phyloP scores from a whole-genome alignment of 768 basidiomycete genomes.

The Russula sp. region DNA sequence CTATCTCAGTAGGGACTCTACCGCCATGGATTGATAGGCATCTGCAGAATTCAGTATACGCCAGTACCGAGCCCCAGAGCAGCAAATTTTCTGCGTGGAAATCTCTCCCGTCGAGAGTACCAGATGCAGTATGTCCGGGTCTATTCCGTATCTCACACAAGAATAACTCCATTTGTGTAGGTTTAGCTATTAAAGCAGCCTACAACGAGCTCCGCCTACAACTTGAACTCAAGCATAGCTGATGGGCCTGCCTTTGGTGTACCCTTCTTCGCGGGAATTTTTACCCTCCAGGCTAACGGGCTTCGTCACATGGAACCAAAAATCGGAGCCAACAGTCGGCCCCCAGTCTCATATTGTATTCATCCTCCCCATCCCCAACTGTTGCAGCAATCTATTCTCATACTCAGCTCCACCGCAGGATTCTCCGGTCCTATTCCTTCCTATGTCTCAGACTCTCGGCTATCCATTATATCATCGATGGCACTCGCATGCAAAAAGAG shows the following conservation, averaged over 20 bases:
- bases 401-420: constrained; percentile 5
- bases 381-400: neutral
- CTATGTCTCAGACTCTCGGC: constrained; percentile 21
- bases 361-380: too few species aligned
- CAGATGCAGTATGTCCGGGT: too few species aligned
- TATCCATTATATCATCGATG: constrained; percentile 24
- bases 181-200: too few species aligned
- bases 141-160: too few species aligned
- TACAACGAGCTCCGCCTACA: too few species aligned
- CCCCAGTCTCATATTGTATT: neutral
- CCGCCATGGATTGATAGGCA: too few species aligned
- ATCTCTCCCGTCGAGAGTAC: too few species aligned
- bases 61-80: too few species aligned
- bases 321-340: neutral
- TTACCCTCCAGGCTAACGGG: neutral
- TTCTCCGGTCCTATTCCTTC: constrained; percentile 12
- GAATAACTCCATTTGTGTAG: too few species aligned
- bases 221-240: neutral
- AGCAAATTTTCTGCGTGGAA: too few species aligned
- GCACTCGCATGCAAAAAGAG: constrained; percentile 26
- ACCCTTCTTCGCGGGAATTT: neutral
- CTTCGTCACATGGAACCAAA: neutral
- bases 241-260: neutral
- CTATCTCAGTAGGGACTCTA: too few species aligned
- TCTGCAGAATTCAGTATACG: too few species aligned